These are phyloP conservation scores for Beauveria medogensis DNA, from an alignment of 2,329 filamentous ascomycete genomes.

Conservation along the genomic window DNA sequence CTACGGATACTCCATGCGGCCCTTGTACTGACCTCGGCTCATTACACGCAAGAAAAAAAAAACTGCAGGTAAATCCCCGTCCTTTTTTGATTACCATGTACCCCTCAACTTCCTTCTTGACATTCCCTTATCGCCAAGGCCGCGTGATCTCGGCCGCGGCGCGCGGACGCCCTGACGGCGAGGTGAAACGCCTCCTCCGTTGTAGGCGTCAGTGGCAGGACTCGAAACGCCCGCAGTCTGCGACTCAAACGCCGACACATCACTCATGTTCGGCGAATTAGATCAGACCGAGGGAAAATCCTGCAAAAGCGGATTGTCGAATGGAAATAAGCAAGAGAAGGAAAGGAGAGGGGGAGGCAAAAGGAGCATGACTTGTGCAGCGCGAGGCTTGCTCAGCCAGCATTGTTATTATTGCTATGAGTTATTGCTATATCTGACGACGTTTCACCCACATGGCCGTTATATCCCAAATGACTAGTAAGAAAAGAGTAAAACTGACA, in stretches of 20 bases:
- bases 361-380: not conserved
- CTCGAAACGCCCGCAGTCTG: not conserved
- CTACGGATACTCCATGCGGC: not conserved
- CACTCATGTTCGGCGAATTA: not conserved
- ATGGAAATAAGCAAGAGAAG: not conserved
- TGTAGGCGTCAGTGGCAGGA: not conserved
- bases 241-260: not conserved
- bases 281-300: not conserved
- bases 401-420: conserved; percentile 4
- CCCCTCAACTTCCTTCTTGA: not conserved
- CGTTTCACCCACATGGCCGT: conserved; percentile 1
- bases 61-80: no score
- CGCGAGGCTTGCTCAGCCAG: not conserved
- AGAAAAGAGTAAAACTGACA: not conserved
- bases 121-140: not conserved
- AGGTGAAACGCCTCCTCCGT: conserved; percentile 4
- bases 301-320: no score
- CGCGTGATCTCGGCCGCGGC: not conserved
- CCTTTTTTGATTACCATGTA: no score
- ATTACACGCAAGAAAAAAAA: not conserved
- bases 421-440: not conserved
- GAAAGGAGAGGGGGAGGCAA: not conserved
- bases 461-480: not conserved
- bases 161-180: not conserved
- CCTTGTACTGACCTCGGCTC: not conserved